phyloP scores from a whole-genome alignment of 352 stramenopile genomes.

The Albugo laibachii region DNA sequence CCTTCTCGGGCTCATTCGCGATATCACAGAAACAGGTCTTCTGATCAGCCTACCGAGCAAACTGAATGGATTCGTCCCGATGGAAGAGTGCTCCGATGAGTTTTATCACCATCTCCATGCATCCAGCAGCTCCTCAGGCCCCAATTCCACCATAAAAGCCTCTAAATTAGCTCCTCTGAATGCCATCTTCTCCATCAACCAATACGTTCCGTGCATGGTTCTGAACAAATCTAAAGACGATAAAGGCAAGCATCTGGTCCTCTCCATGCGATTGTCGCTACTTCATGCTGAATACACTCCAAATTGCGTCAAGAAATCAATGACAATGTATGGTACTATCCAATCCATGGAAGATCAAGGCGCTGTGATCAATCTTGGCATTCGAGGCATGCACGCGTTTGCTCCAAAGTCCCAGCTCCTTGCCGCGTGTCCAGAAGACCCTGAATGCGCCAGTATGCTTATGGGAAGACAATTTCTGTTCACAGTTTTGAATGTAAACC shows the following conservation, averaged over 20 bases:
- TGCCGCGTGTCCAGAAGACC: background rate
- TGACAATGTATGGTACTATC: conserved; percentile 74
- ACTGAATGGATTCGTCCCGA: conserved; percentile 80
- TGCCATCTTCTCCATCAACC: conserved; percentile 43
- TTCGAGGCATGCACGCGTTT: conserved; percentile 57
- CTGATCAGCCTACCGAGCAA: conserved; percentile 86
- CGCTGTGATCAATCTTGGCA: conserved; percentile 81
- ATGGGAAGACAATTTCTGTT: conserved; percentile 52
- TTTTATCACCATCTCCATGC: conserved; percentile 15
- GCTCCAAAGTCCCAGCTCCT: conserved; percentile 51
- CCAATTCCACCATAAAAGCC: conserved; percentile 6
- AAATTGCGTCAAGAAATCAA: conserved; percentile 38
- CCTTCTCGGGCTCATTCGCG: conserved; percentile 77
- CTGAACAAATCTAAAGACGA: conserved; percentile 45
- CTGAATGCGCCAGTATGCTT: conserved; percentile 12
- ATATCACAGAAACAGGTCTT: conserved; percentile 73
- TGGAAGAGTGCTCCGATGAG: conserved; percentile 63
- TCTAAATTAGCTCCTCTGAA: conserved; percentile 21
- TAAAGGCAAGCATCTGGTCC: conserved; percentile 74
- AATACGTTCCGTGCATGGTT: conserved; percentile 76
- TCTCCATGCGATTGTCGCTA: conserved; percentile 72
- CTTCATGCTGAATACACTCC: conserved; percentile 66
- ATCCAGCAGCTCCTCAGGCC: too few species aligned
- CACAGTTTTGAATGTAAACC: conserved; percentile 46
- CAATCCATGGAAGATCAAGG: conserved; percentile 87